Base-by-base conservation (phyloP, 1,284 basidiomycete genomes). In the Tylopilus orsonianus region DNA sequence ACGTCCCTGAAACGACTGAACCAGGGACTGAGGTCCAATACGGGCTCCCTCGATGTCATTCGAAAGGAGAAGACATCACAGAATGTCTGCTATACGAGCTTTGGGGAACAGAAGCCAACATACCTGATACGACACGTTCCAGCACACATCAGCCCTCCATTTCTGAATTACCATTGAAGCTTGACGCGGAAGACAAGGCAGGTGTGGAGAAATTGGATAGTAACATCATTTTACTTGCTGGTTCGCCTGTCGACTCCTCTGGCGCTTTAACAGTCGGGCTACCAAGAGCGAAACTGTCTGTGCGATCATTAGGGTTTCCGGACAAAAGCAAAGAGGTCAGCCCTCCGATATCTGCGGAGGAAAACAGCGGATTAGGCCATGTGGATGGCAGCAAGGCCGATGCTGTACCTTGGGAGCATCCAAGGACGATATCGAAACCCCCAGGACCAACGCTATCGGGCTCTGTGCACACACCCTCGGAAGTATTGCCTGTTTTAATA, bases 381-480 rank as follows among this genome's bases (percentile, higher is more conserved):
- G 4, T 7, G 18, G 38, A 44, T 35, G 32, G 12, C n/a, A 4
- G 14, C 18, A n/a, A 54, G 9, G 29, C 4, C 8, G 16, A 12
- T 26, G 5, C 20, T 12, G 18, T 44, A 27, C 41, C 32, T 23
- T 23, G 26, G 41, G 40, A 41, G 9, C 26, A 16, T 41, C 14
- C 13, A 14, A 18, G 19, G 34, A 22, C 43, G 20, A 34, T 13
- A 35, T 37, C 24, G n/a, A 41, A 46, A 29, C 37, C 19, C 22
- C 16, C 18, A 7, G 41, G 54, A 24, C 60, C 58, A 4, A 49
- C 48, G 4, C 34, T 59, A 16, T 46, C 38, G 13, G 23, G 41
- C 2, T 65, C 59, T 2, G 57, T 61, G 1, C 53, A 62, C 6
- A 59, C 61, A 23, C 50, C 61, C 3, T n/a, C 41, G 5, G 19